A percentile compares a stretch with the other conserved stretches of the same genome.
phyloP scores from a whole-genome alignment of 805 yeast species.

The Hanseniaspora nectarophila region DNA sequence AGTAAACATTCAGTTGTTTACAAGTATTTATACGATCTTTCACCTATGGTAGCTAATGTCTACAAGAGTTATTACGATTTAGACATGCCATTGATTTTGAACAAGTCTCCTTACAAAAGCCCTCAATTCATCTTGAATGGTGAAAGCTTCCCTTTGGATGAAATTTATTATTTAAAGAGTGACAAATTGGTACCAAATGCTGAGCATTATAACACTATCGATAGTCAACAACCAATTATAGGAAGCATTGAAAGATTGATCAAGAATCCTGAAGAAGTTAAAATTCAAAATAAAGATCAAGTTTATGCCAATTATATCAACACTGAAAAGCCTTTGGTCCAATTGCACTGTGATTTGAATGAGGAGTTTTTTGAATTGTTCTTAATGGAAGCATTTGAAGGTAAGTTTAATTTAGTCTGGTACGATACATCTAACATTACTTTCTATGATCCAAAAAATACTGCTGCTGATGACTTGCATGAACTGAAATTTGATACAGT shows the following conservation, averaged over 20 bases:
- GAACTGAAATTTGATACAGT: constrained; percentile 20
- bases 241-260: constrained; percentile 48
- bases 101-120: constrained; percentile 8
- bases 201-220: neutral
- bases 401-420: constrained; percentile 12
- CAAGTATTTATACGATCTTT: neutral
- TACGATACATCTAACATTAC: constrained; percentile 7
- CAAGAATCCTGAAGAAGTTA: constrained; percentile 40
- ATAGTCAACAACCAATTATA: constrained; percentile 10
- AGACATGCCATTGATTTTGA: constrained; percentile 1
- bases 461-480: constrained; percentile 27
- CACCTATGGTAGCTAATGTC: neutral
- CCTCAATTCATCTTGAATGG: constrained; percentile 7
- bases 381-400: constrained; percentile 12
- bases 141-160: constrained; percentile 31
- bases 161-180: constrained; percentile 67
- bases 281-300: no score
- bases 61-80: neutral
- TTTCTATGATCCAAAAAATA: neutral
- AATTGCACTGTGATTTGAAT: constrained; percentile 1
- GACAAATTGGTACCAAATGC: constrained; percentile 25
- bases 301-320: constrained; percentile 38
- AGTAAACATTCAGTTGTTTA: neutral
- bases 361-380: constrained; percentile 12
- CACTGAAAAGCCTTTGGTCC: constrained; percentile 20